Evolutionary conservation across 2,329 filamentous ascomycete genomes (phyloP), one percentile per base, ranked within the genome.

Genomic region (Huntiella abstrusa): DNA sequence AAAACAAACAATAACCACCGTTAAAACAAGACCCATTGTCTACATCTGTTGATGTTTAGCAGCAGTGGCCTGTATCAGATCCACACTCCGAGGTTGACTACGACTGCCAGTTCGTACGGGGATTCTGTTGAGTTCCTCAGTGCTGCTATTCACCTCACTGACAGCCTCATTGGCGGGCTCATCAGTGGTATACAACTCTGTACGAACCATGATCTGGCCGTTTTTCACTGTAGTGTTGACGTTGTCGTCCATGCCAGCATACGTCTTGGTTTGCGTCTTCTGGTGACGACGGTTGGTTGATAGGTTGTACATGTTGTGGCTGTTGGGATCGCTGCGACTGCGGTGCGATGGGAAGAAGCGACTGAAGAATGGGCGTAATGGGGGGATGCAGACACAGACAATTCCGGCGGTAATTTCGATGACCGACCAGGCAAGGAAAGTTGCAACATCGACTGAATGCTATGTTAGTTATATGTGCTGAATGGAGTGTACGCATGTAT

Each of bases 361-460:
- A 10, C 40, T 39, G 13, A 46, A 42, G 4, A 58, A 49, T 2
- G 56, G 56, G 5, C 56, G 50, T 32, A 61, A 52, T 5, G 55
- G 55, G 2, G 59, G 58, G 11, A 60, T 50, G 4, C 58, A 60
- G 6, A 58, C 58, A 49, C 57, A 59, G 33, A 59, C 53, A 47
- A 61, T 60, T 40, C 55, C 57, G 10, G 59, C 51, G 19, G 54
- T 56, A 42, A 55, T 55, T 48, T 61, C 59, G 32, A 58, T 54
- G 28, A 58, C 52, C 5, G 57, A 56, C 56, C 57, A 60, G 47
- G 58, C 53, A 38, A 59, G 22, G 3, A 33, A 8, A 46, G 22
- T 13, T 39, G 41, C 43, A 36, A 32, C 16, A 22, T 28, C 22
- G 8, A 2, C 22, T 28, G 22, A 28, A 28, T 28, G 8, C 8